Base-by-base conservation (phyloP, 1,284 basidiomycete genomes). In the Malassezia globosa region DNA sequence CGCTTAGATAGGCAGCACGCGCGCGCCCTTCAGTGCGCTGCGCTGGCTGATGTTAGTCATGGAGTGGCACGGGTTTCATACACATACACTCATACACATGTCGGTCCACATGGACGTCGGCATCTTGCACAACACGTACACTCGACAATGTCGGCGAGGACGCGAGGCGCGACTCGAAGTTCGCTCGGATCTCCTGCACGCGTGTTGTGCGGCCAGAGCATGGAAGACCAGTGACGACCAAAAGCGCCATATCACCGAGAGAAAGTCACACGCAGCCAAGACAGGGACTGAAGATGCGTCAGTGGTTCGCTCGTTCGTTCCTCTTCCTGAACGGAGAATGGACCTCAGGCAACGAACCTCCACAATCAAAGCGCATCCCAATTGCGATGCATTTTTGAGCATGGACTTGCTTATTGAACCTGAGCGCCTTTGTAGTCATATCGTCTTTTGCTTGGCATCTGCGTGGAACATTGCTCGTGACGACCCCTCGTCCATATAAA, bases 201-300 rank as follows among this genome's bases (percentile, higher is more conserved):
- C 88, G 76, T n/a, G 72, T 76, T 0, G 84, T 80, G 72, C 96
- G 95, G 46, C 92, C 90, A 35, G 84, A 83, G 61, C 78, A 82
- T 0, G 92, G 90, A 72, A 80, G 88, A 8, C 92, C 92, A n/a
- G 84, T 81, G 34, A 96, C 77, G 3, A 88, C 90, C 59, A 97
- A 76, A 44, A 96, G 78, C n/a, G 90, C 88, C 90, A 96, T 96
- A 16, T 31, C 11, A 31, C 3, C 2, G 29, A 31, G 29, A 13
- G 29, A 31, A 11, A 31, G 16, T 13, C n/a, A n/a, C n/a, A n/a
- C n/a, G n/a, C n/a, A n/a, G n/a, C n/a, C n/a, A n/a, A n/a, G n/a
- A n/a, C n/a, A n/a, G n/a, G n/a, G n/a, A n/a, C n/a, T n/a, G n/a
- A n/a, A n/a, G n/a, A n/a, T n/a, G n/a, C n/a, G n/a, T n/a, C n/a